Evolutionary conservation across 1,284 basidiomycete genomes (phyloP), one percentile per base, ranked within the genome.

Genomic region (Psilocybe mexicana): DNA sequence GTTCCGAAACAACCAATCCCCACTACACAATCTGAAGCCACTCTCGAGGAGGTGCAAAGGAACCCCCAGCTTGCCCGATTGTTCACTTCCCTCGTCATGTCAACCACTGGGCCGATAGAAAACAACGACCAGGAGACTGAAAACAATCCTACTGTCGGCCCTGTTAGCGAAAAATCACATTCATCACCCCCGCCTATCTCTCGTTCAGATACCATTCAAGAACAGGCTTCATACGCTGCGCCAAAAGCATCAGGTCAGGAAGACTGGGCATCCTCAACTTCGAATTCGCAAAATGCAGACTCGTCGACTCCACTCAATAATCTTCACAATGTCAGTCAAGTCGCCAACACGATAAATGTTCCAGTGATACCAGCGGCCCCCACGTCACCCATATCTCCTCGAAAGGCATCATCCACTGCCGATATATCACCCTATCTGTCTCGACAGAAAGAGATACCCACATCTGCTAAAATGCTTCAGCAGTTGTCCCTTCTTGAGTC

Each of bases 401-500:
- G 72, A 43, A 65, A 54, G 24, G 43, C 69, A 44, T 70, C 79
- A 42, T 77, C 76, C 30, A 79, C 80, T 23, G 80, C 83, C 6
- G 84, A 86, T 63, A 83, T 87, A 54, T 87, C 85, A 4, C 86
- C 87, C 0, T 88, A 88, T 68, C 72, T 88, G 49, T 75, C 82
- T 7, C 77, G 78, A 49, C 70, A 80, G 14, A 65, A 72, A 24
- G 80, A 78, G 60, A 72, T 80, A 1, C 81, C 81, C 12, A 74
- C 78, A 6, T 84, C 83, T 36, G 80, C 83, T 23, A 87, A 85
- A 68, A 80, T 80, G 60, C 70, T 89, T 69, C 86, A 84, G 66
- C 89, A 91, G 63, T 76, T 91, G 38, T 86, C 89, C 1, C 74
- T 92, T 59, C 74, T 92, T n/a, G 89, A 92, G 68, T 78, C 81